Percentiles rank a stretch among this genome's conserved stretches.
Conservation (phyloP, 1,284 basidiomycete genomes). For the Peniophora sp. region DNA sequence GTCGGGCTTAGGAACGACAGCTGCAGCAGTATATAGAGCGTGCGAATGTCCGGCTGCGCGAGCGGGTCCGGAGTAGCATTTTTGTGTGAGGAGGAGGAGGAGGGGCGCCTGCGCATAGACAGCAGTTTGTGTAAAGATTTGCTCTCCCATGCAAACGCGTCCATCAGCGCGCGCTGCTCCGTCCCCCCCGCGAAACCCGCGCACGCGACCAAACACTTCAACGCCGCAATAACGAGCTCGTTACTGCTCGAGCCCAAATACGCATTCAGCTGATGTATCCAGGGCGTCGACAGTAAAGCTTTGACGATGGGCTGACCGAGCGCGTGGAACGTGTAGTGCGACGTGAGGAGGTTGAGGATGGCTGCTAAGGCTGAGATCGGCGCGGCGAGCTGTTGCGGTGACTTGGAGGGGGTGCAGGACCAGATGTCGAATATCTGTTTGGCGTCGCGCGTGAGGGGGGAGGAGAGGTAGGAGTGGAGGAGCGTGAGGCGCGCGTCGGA, state of each 20-base stretch:
- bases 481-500: conserved; percentile 54
- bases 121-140: conserved; percentile 68
- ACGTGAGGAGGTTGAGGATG: conserved; percentile 50
- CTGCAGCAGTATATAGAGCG: conserved; percentile 59
- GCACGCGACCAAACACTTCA: conserved; percentile 56
- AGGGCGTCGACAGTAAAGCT: conserved; percentile 43
- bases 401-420: conserved; percentile 43
- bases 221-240: conserved; percentile 53
- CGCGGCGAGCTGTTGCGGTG: conserved; percentile 34
- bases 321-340: conserved; percentile 56
- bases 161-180: conserved; percentile 53
- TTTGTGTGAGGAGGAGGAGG: background rate
- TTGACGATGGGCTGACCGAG: conserved; percentile 54
- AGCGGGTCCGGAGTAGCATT: background rate
- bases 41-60: conserved; percentile 54
- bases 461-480: conserved; percentile 52
- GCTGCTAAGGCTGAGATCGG: conserved; percentile 47
- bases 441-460: conserved; percentile 34
- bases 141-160: conserved; percentile 67
- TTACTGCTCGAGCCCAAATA: conserved; percentile 52
- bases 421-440: conserved; percentile 57
- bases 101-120: conserved; percentile 39
- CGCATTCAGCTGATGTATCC: conserved; percentile 45
- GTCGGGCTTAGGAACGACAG: conserved; percentile 55
- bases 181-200: conserved; percentile 55